Evolutionary conservation across 345 rosid genomes (phyloP).

Genomic region (Viola odorata): DNA sequence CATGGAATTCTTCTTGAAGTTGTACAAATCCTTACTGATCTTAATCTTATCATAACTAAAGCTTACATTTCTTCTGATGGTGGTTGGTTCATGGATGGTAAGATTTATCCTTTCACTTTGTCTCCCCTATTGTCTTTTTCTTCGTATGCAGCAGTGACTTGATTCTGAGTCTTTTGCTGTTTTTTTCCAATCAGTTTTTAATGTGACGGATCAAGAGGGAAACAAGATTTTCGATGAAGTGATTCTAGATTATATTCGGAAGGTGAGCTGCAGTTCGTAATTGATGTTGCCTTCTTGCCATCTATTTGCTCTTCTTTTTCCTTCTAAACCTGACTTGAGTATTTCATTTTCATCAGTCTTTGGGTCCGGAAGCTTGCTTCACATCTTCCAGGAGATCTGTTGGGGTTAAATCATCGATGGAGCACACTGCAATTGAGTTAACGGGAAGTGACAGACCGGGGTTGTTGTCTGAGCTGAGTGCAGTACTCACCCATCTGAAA

Average conservation of each 20-base stretch:
- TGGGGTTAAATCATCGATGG: slow-evolving; percentile 61
- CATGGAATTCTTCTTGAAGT: slow-evolving; percentile 94
- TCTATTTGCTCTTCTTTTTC: not conserved
- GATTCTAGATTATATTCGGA: slow-evolving; percentile 65
- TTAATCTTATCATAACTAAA: slow-evolving; percentile 69
- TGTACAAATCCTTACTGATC: slow-evolving; percentile 91
- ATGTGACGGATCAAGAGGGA: slow-evolving; percentile 82
- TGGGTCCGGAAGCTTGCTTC: slow-evolving; percentile 79
- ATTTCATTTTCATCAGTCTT: slow-evolving; percentile 40
- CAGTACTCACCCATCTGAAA: slow-evolving; percentile 72
- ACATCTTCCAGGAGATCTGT: slow-evolving; percentile 60
- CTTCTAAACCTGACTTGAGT: slow-evolving; percentile 6
- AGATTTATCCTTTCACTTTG: slow-evolving; percentile 1
- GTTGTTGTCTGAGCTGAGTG: slow-evolving; percentile 78
- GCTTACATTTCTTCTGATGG: slow-evolving; percentile 97
- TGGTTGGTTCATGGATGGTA: slow-evolving; percentile 99
- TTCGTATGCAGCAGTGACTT: slow-evolving; percentile 7
- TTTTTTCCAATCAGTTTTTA: slow-evolving; percentile 49
- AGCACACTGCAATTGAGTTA: slow-evolving; percentile 75
- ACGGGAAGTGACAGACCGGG: slow-evolving; percentile 92
- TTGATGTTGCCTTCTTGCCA: not conserved
- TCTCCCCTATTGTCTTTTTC: not conserved
- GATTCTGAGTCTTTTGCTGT: slow-evolving; percentile 2
- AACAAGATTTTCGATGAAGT: slow-evolving; percentile 72
- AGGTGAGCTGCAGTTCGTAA: slow-evolving; percentile 39